These are phyloP conservation scores for Tremellales sp. DNA, from an alignment of 1,284 basidiomycete genomes.

Conservation along the genomic window DNA sequence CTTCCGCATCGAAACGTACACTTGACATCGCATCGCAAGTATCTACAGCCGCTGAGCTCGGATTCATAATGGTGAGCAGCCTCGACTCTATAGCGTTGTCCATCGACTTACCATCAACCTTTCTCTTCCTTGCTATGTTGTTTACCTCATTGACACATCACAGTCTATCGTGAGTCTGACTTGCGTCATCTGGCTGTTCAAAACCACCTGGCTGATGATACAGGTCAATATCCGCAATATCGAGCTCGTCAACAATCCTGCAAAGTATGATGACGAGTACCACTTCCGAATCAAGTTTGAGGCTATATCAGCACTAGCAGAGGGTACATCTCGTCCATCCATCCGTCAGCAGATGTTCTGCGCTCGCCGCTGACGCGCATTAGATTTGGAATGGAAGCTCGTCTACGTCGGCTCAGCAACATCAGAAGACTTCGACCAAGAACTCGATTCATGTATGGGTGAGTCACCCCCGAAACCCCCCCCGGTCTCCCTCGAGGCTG, in stretches of 20 bases:
- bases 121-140: no score
- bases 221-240: slow-evolving; percentile 52
- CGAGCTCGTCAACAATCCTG: slow-evolving; percentile 87
- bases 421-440: slow-evolving; percentile 87
- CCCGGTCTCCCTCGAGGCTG: not conserved
- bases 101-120: no score
- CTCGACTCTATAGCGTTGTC: no score
- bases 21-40: no score
- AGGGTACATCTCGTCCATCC: slow-evolving; percentile 57
- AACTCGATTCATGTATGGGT: slow-evolving; percentile 87
- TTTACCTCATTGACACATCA: slow-evolving; percentile 2
- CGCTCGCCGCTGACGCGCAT: slow-evolving; percentile 1
- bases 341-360: no score
- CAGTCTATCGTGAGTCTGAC: slow-evolving; percentile 41
- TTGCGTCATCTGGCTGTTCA: not conserved
- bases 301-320: slow-evolving; percentile 86
- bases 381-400: slow-evolving; percentile 95
- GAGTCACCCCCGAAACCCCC: slow-evolving; percentile 27
- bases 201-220: slow-evolving; percentile 5
- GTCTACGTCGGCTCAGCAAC: slow-evolving; percentile 96
- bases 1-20: no score
- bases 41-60: no score
- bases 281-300: slow-evolving; percentile 96
- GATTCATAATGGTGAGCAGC: no score
- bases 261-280: slow-evolving; percentile 85